A percentile compares a stretch with the other conserved stretches of the same genome.
Evolutionary conservation across 2,329 filamentous ascomycete species (phyloP).

Genomic region (Aaosphaeria pasadenensis): DNA sequence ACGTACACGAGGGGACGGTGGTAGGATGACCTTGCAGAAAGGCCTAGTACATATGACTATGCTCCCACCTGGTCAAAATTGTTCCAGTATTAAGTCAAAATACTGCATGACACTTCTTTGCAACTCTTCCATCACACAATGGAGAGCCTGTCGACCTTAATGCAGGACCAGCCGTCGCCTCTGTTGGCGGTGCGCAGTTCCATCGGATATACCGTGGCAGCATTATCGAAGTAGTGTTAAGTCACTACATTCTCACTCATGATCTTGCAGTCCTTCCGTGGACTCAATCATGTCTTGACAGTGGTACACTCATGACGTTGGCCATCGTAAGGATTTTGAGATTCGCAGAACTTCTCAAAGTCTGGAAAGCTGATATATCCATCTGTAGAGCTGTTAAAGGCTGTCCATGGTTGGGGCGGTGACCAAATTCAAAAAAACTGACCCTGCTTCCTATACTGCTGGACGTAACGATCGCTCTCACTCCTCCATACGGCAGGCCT

Average conservation of each 20-base stretch:
- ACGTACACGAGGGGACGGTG: too few species aligned
- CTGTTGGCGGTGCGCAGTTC: too few species aligned
- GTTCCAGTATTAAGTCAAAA: too few species aligned
- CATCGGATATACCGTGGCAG: too few species aligned
- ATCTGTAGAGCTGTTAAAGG: conserved; percentile 28
- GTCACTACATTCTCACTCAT: neutral
- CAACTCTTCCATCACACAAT: too few species aligned
- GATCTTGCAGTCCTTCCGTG: neutral
- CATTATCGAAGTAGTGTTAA: too few species aligned
- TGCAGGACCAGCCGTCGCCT: too few species aligned
- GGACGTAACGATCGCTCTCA: conserved; percentile 37
- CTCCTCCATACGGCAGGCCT: conserved; percentile 33
- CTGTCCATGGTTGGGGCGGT: neutral
- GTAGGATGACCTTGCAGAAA: too few species aligned
- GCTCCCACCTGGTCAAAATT: too few species aligned
- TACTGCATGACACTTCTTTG: too few species aligned
- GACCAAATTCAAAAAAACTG: conserved; percentile 11
- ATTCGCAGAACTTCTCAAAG: conserved; percentile 62
- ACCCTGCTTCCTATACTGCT: conserved; percentile 37
- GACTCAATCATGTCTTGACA: conserved; percentile 29
- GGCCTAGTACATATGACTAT: too few species aligned
- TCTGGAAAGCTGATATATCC: conserved; percentile 73
- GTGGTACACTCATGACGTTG: conserved; percentile 25
- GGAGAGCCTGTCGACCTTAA: too few species aligned
- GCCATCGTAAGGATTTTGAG: conserved; percentile 24